Evolutionary conservation across 208 protist genomes (phyloP), one percentile per base, ranked within the genome.

Genomic region (Crithidia sp.): DNA sequence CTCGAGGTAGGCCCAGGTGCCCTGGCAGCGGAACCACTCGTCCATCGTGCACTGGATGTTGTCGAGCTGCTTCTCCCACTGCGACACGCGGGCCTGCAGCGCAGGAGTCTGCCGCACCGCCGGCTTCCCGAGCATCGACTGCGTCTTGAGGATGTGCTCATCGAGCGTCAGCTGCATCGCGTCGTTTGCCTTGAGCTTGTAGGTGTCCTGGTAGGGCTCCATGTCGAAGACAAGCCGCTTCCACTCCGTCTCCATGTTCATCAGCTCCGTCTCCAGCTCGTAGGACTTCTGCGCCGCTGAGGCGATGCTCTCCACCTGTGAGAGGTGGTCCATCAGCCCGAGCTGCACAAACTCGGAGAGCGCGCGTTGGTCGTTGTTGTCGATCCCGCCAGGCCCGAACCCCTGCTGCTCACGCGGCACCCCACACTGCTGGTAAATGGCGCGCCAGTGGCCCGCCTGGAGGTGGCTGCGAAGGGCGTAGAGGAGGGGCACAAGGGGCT

Each of bases 1-100:
- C 83, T 99, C 92, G 12, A 99, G 85, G 77, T 99, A 99, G 44
- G 98, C 85, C 97, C 97, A 99, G 49, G 92, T 96, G 52, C 91
- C 85, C 74, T 99, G 97, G 84, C 94, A 98, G 59, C 89, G 88
- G 72, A 99, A 95, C 98, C 97, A 99, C 83, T 98, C 95, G 68
- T 98, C 96, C 76, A 99, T 83, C 13, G 98, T 98, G 70, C 84
- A 88, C 74, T 98, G 95, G 67, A 98, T 90, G 74, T 92, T 90
- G 65, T 97, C 78, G 17, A 99, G 85, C 73, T 96, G 92, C 62
- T 83, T 77, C 76, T 97, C 96, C 95, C 97, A 99, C 78, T 95
- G 87, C 50, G 83, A 87, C 4, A 98, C 90, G 40, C 90, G 89
- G 41, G 88, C 88, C 82, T 99, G 94, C 60, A 99, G 71, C 2